Evolutionary conservation across 2,329 filamentous ascomycete species (phyloP).

Genomic region (Byssochlamys sp.): DNA sequence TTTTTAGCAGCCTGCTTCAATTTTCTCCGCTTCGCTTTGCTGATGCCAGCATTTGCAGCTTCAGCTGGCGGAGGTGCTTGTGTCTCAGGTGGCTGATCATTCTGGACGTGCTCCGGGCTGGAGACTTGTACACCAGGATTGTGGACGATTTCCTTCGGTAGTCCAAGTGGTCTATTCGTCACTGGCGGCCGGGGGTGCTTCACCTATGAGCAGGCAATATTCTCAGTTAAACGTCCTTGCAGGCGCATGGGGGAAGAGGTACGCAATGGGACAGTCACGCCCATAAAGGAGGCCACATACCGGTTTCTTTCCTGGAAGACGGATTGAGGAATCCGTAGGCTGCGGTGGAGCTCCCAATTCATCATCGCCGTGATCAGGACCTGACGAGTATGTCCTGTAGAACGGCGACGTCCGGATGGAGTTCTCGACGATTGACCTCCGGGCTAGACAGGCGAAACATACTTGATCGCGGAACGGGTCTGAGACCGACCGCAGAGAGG

Average conservation of each 20-base stretch:
- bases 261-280: neutral
- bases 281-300: neutral
- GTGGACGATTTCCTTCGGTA: neutral
- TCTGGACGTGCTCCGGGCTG: neutral
- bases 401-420: constrained; percentile 17
- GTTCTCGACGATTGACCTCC: constrained; percentile 10
- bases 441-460: constrained; percentile 26
- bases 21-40: constrained; percentile 2
- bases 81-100: neutral
- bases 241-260: neutral
- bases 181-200: neutral
- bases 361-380: neutral
- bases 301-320: neutral
- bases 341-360: neutral
- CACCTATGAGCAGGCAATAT: neutral
- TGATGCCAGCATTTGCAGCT: neutral
- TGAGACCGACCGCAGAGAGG: constrained; percentile 27
- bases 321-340: neutral
- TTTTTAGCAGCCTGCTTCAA: neutral
- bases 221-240: neutral
- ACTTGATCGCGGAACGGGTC: constrained; percentile 26
- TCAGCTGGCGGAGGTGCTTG: neutral
- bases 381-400: constrained; percentile 12
- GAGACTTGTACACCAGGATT: neutral
- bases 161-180: neutral